Evolutionary conservation across 176 grass and related monocot species (phyloP).

Genomic region (Tillandsia fasciculata): DNA sequence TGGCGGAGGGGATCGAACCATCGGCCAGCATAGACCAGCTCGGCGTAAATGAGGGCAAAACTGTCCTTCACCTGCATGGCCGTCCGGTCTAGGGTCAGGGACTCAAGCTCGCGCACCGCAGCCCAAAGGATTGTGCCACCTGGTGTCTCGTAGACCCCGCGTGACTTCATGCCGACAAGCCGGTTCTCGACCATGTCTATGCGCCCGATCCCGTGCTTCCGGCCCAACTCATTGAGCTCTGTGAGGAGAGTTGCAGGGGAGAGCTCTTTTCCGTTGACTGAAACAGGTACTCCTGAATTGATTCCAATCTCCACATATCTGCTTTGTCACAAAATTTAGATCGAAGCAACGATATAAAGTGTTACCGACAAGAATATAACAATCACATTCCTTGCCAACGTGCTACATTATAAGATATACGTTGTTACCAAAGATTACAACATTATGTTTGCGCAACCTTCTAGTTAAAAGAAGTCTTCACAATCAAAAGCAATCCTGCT

Average conservation of each 20-base stretch:
- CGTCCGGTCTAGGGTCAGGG: slow-evolving; percentile 58
- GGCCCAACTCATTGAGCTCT: slow-evolving; percentile 70
- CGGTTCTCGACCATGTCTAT: slow-evolving; percentile 91
- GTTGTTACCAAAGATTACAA: neutral
- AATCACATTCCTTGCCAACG: neutral
- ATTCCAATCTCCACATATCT: slow-evolving; percentile 88
- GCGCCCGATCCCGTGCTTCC: slow-evolving; percentile 75
- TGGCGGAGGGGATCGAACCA: slow-evolving; percentile 71
- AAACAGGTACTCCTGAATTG: slow-evolving; percentile 60
- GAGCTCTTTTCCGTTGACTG: slow-evolving; percentile 57
- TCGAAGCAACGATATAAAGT: neutral
- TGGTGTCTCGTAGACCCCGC: slow-evolving; percentile 80
- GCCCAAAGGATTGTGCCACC: slow-evolving; percentile 84
- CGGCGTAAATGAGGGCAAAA: slow-evolving; percentile 68
- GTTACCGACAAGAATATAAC: neutral
- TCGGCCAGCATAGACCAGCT: slow-evolving; percentile 72
- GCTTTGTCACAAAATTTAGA: neutral
- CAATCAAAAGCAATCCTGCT: too few relatives aligned
- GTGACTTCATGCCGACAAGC: slow-evolving; percentile 90
- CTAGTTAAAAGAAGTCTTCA: too few relatives aligned
- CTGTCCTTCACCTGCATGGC: slow-evolving; percentile 73
- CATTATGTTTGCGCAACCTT: neutral
- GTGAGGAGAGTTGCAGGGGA: slow-evolving; percentile 67
- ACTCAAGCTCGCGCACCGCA: slow-evolving; percentile 63
- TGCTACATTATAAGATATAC: neutral